Evolutionary conservation across 2,329 filamentous ascomycete species (phyloP).

Genomic region (Cyphellophora attinorum): DNA sequence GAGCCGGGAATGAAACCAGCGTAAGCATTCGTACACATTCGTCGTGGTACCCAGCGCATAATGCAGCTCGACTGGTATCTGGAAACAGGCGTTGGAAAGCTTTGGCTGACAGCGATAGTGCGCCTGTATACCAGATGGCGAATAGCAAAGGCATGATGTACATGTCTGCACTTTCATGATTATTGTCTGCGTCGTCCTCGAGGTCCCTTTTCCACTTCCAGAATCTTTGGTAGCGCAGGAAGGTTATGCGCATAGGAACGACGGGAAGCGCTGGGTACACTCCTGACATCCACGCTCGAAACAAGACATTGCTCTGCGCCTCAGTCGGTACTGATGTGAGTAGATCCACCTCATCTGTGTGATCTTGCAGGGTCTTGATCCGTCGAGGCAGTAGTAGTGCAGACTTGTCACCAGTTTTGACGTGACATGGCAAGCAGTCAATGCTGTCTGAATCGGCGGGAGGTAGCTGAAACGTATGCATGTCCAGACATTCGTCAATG

Average conservation of each 20-base stretch:
- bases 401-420: constrained; percentile 36
- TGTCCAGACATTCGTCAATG: background rate
- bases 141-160: constrained; percentile 35
- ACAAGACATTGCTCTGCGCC: constrained; percentile 36
- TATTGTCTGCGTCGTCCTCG: constrained; percentile 23
- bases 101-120: constrained; percentile 32
- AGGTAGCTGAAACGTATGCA: background rate
- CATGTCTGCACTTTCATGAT: constrained; percentile 27
- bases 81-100: constrained; percentile 16
- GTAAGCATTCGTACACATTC: constrained; percentile 33
- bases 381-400: constrained; percentile 34
- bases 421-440: constrained; percentile 33
- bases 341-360: constrained; percentile 30
- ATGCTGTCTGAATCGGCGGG: constrained; percentile 20
- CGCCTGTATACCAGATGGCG: constrained; percentile 40
- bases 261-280: constrained; percentile 36
- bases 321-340: constrained; percentile 32
- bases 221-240: constrained; percentile 32
- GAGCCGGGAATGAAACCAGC: constrained; percentile 34
- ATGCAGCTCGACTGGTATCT: constrained; percentile 19
- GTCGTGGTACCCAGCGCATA: constrained; percentile 32
- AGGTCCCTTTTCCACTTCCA: constrained; percentile 34
- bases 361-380: constrained; percentile 34
- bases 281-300: constrained; percentile 37
- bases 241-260: constrained; percentile 32